phyloP scores from a whole-genome alignment of 2,329 filamentous ascomycete genomes.

The Emergomyces pasteurianus region DNA sequence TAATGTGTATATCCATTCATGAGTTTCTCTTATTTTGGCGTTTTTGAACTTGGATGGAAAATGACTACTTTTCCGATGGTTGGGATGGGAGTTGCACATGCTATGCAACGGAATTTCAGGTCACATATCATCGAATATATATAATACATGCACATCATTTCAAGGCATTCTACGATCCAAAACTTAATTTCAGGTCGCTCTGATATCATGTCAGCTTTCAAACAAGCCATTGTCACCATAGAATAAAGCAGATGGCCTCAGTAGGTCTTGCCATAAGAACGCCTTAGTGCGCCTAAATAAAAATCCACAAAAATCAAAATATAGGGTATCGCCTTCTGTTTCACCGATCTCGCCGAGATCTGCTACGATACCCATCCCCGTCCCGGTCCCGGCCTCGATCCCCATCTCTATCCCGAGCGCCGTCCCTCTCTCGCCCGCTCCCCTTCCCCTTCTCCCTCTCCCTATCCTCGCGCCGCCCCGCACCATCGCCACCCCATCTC shows the following conservation, averaged over 20 bases:
- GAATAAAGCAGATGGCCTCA: background rate
- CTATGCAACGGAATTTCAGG: background rate
- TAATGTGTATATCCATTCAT: constrained; percentile 8
- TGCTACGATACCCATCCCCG: background rate
- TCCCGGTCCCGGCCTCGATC: background rate
- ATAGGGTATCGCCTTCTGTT: background rate
- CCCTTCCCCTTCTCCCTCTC: constrained; percentile 6
- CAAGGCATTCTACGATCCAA: background rate
- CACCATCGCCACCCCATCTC: constrained; percentile 7
- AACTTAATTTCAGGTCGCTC: background rate
- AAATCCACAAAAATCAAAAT: background rate
- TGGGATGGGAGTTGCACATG: background rate
- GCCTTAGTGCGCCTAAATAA: background rate
- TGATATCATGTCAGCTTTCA: background rate
- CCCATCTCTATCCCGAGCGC: background rate
- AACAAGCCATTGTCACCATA: background rate
- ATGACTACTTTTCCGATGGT: background rate
- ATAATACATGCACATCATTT: background rate
- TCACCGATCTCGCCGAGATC: constrained; percentile 1
- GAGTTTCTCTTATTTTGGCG: background rate
- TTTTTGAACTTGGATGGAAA: background rate
- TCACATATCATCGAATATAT: background rate
- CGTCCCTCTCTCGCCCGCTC: constrained; percentile 13
- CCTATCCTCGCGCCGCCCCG: constrained; percentile 6
- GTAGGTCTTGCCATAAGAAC: background rate